Percentiles rank a stretch among this genome's conserved stretches.
phyloP scores from a whole-genome alignment of 2,329 filamentous ascomycete genomes.

The Trichoderma breve region DNA sequence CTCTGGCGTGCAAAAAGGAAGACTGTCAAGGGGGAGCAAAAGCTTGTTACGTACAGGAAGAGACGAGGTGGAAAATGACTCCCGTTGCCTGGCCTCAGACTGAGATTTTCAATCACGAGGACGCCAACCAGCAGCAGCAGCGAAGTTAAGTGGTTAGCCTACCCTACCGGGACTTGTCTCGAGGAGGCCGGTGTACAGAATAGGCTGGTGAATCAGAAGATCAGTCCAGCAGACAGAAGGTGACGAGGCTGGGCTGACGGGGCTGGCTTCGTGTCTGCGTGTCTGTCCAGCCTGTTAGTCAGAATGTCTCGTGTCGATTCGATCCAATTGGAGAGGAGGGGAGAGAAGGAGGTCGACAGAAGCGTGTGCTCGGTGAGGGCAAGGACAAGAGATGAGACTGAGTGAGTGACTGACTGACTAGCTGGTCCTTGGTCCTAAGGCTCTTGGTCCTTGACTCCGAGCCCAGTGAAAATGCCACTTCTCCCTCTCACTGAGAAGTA shows the following conservation, averaged over 20 bases:
- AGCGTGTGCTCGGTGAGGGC: slow-evolving; percentile 12
- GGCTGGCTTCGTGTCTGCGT: background rate
- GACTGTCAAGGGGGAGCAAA: background rate
- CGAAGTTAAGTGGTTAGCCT: background rate
- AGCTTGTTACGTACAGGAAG: slow-evolving; percentile 10
- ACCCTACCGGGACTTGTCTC: background rate
- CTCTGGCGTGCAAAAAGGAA: background rate
- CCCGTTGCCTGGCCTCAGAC: background rate
- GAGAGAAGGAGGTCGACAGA: background rate
- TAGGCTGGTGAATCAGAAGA: slow-evolving; percentile 5
- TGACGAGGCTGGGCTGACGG: background rate
- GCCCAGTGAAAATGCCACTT: background rate
- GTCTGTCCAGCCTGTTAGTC: slow-evolving; percentile 6
- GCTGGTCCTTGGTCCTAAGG: slow-evolving; percentile 5
- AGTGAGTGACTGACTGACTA: background rate
- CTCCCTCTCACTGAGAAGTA: background rate
- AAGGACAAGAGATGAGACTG: background rate
- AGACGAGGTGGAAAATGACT: background rate
- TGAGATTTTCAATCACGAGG: background rate
- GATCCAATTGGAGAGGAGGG: slow-evolving; percentile 8
- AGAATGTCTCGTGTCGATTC: background rate
- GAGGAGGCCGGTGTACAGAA: background rate
- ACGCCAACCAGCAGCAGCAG: background rate
- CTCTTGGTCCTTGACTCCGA: background rate
- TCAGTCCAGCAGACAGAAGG: background rate